Evolutionary conservation across 768 basidiomycete species (phyloP).

Genomic region (Lactarius akahatsu): DNA sequence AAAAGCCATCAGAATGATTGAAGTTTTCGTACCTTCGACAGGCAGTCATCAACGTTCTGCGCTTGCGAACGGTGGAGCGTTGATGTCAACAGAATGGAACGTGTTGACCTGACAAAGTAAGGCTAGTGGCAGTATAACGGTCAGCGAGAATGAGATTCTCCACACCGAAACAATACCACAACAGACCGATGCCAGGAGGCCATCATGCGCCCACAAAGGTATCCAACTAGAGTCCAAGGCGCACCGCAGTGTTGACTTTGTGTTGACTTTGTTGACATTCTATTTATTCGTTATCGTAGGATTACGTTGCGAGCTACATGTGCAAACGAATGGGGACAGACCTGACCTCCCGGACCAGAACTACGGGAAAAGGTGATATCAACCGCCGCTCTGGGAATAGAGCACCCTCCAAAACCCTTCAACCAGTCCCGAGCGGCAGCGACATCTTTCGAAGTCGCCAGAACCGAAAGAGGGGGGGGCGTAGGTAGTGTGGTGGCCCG

Average conservation of each 20-base stretch:
- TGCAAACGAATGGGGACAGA: slow-evolving; percentile 33
- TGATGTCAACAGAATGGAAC: slow-evolving; percentile 68
- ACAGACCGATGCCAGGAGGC: slow-evolving; percentile 51
- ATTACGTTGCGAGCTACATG: background rate
- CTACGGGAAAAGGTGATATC: slow-evolving; percentile 72
- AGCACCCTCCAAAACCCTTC: slow-evolving; percentile 10
- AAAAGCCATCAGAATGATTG: slow-evolving; percentile 31
- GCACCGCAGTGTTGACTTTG: slow-evolving; percentile 70
- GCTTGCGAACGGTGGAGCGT: slow-evolving; percentile 72
- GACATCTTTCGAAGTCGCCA: slow-evolving; percentile 24
- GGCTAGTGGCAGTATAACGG: slow-evolving; percentile 50
- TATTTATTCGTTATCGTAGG: slow-evolving; percentile 40
- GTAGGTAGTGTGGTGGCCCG: slow-evolving; percentile 18
- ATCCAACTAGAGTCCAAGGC: slow-evolving; percentile 61
- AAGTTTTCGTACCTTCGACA: slow-evolving; percentile 51
- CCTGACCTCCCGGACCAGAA: slow-evolving; percentile 86
- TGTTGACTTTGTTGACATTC: slow-evolving; percentile 91
- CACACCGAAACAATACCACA: slow-evolving; percentile 9
- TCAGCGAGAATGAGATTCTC: background rate
- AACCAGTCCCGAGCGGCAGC: slow-evolving; percentile 28
- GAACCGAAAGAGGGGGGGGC: slow-evolving; percentile 24
- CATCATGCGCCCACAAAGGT: slow-evolving; percentile 59
- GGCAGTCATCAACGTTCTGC: slow-evolving; percentile 70
- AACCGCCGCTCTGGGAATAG: slow-evolving; percentile 53
- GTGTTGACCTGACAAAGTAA: slow-evolving; percentile 63